Percentiles rank a stretch among this genome's conserved stretches.
phyloP scores from a whole-genome alignment of 306 rosid species.

The Adenanthera pavonina region DNA sequence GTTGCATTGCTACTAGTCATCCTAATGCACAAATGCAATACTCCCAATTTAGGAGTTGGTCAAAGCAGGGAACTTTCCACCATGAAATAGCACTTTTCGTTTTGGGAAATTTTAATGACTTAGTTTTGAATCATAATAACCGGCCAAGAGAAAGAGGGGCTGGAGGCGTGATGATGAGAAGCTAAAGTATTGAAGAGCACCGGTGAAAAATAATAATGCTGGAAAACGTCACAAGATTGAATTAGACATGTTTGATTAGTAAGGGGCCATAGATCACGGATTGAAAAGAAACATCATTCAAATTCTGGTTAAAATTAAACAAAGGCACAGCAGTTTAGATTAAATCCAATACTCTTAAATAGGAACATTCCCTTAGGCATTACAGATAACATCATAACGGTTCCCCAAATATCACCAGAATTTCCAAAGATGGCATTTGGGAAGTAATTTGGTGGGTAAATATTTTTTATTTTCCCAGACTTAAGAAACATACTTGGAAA shows the following conservation, averaged over 20 bases:
- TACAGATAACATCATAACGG: not conserved
- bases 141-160: not conserved
- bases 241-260: not conserved
- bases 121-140: not conserved
- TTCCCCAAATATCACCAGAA: not conserved
- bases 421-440: not conserved
- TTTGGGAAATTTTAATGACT: not conserved
- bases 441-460: no score
- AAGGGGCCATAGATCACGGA: not conserved
- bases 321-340: not conserved
- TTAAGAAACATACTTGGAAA: no score
- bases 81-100: not conserved
- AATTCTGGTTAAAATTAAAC: not conserved
- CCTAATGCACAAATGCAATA: not conserved
- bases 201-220: not conserved
- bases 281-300: conserved; percentile 17
- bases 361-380: not conserved
- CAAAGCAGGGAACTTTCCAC: not conserved
- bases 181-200: not conserved
- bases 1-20: not conserved
- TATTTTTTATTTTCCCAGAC: no score
- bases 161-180: not conserved
- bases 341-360: not conserved
- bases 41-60: not conserved
- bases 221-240: not conserved